Evolutionary conservation across 78 protist species (phyloP), one percentile per base, ranked within the genome.

Genomic region (Trichosphaerium sp.): DNA sequence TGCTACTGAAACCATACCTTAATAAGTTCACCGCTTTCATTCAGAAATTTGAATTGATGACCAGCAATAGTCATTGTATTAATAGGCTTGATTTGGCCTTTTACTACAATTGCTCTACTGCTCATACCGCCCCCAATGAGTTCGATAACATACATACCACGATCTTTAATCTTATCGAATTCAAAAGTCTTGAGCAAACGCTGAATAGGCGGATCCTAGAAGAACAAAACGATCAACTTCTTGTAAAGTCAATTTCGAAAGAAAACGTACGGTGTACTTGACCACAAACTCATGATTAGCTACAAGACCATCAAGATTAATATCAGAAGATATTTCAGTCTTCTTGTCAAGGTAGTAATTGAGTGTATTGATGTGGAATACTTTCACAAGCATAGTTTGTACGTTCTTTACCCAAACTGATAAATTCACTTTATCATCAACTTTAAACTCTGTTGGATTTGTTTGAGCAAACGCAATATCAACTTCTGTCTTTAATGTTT

Each of bases 51-150:
- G 48, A 74, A 49, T 2, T 59, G 0, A 23, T 74, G 80, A 3
- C 80, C 70, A 21, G 40, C 11, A 25, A 51, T 73, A 4, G 26
- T 28, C 7, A 39, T 52, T 14, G 42, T 60, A 5, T 47, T 6
- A 23, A 63, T 51, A 31, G 39, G 47, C 28, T 74, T 39, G 4
- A 49, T 26, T 8, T 63, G 62, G 39, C 80, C 80, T 31, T 74
- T 74, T 35, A 51, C 39, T 11, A 74, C 47, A 18, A 74, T 11
- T 15, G 80, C 59, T 31, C 80, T 34, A 32, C 71, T 63, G 23
- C 70, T 59, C 37, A 59, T 74, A n/a, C 80, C 80, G 47, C 59
- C 59, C 11, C 80, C 80, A 63, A 74, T 74, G 49, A 74, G 67
- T 31, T 74, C 80, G 21, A 74, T 44, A 5, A 74, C 71, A 29